Evolutionary conservation across 1,139 yeast species (phyloP).

Genomic region (Geotrichum candidum): DNA sequence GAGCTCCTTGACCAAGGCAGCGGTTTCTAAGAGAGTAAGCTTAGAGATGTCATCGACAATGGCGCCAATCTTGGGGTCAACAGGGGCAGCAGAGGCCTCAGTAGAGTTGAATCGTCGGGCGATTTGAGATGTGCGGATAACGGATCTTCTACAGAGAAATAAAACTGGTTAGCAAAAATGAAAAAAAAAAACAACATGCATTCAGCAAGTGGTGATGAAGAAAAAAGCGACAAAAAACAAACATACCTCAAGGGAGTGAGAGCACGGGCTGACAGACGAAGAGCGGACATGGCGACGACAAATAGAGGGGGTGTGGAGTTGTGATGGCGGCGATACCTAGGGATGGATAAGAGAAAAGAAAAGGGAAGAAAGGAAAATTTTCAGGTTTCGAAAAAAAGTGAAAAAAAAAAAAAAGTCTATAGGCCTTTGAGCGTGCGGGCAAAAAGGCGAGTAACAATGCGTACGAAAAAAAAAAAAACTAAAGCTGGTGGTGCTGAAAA

Average conservation of each 20-base stretch:
- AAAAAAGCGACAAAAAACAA: not conserved
- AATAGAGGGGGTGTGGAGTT: not conserved
- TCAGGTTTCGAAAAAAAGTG: not conserved
- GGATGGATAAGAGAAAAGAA: not conserved
- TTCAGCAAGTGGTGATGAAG: too few species aligned
- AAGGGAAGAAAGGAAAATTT: not conserved
- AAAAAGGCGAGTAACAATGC: too few species aligned
- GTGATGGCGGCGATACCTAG: not conserved
- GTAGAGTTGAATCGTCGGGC: constrained; percentile 47
- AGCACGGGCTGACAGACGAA: constrained; percentile 34
- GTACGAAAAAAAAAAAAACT: too few species aligned
- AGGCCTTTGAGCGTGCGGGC: not conserved
- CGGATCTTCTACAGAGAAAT: constrained; percentile 11
- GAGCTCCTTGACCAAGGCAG: constrained; percentile 73
- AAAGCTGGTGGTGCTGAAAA: constrained; percentile 4
- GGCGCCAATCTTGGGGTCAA: constrained; percentile 79
- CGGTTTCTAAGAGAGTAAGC: constrained; percentile 84
- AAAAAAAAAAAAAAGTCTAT: not conserved
- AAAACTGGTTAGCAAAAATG: not conserved
- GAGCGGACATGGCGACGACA: constrained; percentile 21
- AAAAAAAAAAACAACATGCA: too few species aligned
- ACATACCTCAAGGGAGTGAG: constrained; percentile 30
- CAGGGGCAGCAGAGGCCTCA: constrained; percentile 43
- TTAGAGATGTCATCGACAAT: constrained; percentile 90
- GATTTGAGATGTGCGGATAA: constrained; percentile 3